Base-by-base conservation (phyloP, 1,139 yeast species). In the Kodamaea suecica region DNA sequence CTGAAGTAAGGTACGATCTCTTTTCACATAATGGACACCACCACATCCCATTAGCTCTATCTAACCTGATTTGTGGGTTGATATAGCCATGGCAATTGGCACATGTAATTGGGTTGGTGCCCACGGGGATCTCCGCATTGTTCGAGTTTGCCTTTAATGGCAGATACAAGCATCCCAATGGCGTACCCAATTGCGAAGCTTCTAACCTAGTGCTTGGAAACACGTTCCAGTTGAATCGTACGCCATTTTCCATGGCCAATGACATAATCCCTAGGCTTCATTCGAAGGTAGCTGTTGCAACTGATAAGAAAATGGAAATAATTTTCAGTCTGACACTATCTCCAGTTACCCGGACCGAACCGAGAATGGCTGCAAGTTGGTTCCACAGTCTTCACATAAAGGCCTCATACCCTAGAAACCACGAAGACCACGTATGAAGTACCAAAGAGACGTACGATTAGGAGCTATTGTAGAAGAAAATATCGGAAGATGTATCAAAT, bases 151-250 rank as follows among this genome's bases (percentile, higher is more conserved):
- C 3, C 14, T 32, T 43, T 9, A 61, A 45, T 5, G 73, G 73
- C 1, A 61, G 45, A 38, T 54, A 62, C 14, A 67, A 41, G 40
- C 73, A 66, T 5, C 71, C 74, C 27, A 67, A 32, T 1, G 73
- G 73, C 3, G 64, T 52, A 41, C 59, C 53, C 29, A 66, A 40
- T 20, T 50, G 58, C 0, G 61, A 48, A 6, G 57, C 61, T 39
- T 68, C 73, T 6, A 65, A 47, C 24, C 69, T 49, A 0, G 73
- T 67, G 15, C 61, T 53, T 1, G 74, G 73, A 44, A 78, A 69
- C 2, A 73, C 61, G 48, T 76, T 73, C 82, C 81, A 78, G 47
- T 76, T 76, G 63, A 76, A 76, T 27, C 70, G 59, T 21, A 66
- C 62, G 3, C 38, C 31, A 13, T 34, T 27, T 7, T 17, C 29